Evolutionary conservation across 2,329 filamentous ascomycete genomes (phyloP).

Genomic region (Lomentospora prolificans): DNA sequence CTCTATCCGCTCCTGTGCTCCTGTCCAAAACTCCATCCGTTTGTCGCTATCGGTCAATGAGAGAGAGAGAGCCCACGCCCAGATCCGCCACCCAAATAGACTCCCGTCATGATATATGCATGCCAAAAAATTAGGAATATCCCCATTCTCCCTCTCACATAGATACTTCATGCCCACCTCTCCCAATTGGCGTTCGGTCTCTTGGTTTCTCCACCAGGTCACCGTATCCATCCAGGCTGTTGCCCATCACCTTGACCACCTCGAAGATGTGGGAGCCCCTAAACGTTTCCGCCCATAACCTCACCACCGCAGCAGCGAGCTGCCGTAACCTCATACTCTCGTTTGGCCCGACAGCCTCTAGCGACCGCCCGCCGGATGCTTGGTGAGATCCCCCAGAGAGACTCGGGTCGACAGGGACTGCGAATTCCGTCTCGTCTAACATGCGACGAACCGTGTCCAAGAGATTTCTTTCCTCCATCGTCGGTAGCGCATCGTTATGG

Average conservation of each 20-base stretch:
- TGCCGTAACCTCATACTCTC: slow-evolving; percentile 44
- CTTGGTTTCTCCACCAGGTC: slow-evolving; percentile 45
- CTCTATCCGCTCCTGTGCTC: no score
- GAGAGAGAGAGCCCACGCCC: no score
- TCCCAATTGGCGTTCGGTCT: slow-evolving; percentile 33
- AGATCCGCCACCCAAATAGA: no score
- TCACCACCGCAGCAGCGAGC: slow-evolving; percentile 46
- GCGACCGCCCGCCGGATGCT: background rate
- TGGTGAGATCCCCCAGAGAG: slow-evolving; percentile 24
- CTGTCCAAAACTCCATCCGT: no score
- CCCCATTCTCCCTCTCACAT: background rate
- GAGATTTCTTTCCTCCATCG: slow-evolving; percentile 42
- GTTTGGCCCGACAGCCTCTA: slow-evolving; percentile 30
- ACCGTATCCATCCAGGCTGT: slow-evolving; percentile 46
- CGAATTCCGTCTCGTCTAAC: slow-evolving; percentile 53
- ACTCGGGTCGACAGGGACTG: slow-evolving; percentile 48
- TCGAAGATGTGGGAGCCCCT: slow-evolving; percentile 53
- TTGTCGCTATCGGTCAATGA: no score
- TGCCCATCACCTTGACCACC: slow-evolving; percentile 47
- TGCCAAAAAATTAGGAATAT: no score
- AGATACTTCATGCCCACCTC: slow-evolving; percentile 16
- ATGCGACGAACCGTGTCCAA: slow-evolving; percentile 47
- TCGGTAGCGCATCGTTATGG: slow-evolving; percentile 37
- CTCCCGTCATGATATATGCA: no score
- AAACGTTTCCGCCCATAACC: slow-evolving; percentile 53